Conservation (phyloP, 305 asterid genomes). For the Fraxinus albicans region DNA sequence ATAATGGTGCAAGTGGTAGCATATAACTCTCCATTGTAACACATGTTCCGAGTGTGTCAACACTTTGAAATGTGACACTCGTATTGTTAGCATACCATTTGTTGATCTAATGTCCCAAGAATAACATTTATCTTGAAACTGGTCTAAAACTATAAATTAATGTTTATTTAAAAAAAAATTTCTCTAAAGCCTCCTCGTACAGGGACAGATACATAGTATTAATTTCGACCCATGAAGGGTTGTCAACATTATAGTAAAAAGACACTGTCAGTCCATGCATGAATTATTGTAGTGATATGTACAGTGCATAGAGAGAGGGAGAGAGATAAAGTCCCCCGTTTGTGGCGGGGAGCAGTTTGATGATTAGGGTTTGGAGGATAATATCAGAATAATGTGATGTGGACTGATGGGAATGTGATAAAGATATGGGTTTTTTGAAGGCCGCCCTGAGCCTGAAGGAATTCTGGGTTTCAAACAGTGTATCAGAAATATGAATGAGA, state of each 20-base stretch:
- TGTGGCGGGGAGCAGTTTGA: not conserved
- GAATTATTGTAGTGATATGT: slow-evolving; percentile 28
- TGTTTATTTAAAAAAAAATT: too few species aligned
- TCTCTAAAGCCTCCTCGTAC: not conserved
- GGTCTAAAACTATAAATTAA: not conserved
- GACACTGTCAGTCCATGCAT: slow-evolving; percentile 32
- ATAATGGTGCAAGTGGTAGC: not conserved
- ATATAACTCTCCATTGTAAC: not conserved
- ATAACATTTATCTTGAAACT: not conserved
- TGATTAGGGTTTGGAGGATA: not conserved
- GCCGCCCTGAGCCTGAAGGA: slow-evolving; percentile 23
- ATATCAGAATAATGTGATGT: slow-evolving; percentile 17
- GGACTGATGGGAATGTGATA: slow-evolving; percentile 42
- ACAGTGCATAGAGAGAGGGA: slow-evolving; percentile 9
- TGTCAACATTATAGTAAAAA: not conserved
- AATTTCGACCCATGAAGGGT: not conserved
- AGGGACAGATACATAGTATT: not conserved
- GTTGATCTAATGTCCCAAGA: not conserved
- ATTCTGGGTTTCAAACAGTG: not conserved
- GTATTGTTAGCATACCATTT: not conserved
- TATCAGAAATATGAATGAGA: not conserved
- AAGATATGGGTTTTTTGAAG: slow-evolving; percentile 54
- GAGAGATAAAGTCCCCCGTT: not conserved
- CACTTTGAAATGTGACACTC: not conserved
- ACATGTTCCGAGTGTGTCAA: not conserved